Conservation (phyloP, 495 filamentous ascomycete genomes). For the Penicillium malachiteum region DNA sequence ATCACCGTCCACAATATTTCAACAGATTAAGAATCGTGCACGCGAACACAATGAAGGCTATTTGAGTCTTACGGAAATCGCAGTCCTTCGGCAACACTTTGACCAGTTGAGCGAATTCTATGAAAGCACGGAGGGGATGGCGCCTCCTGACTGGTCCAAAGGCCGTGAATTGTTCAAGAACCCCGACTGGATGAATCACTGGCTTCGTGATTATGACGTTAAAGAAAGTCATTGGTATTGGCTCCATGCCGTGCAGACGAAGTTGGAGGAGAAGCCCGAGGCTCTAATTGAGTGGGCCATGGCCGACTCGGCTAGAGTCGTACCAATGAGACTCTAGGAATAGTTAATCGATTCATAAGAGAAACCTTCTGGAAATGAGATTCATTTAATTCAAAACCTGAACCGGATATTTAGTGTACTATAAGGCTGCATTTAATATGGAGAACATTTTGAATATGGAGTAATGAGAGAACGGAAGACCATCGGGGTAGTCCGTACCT, state of each 20-base stretch:
- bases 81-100: too few species aligned
- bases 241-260: background rate
- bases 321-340: background rate
- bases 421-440: too few species aligned
- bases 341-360: background rate
- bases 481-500: background rate
- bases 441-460: too few species aligned
- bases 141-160: background rate
- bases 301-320: background rate
- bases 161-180: too few species aligned
- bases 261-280: constrained; percentile 5
- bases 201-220: background rate
- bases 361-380: too few species aligned
- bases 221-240: constrained; percentile 4
- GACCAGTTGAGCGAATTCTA: background rate
- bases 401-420: background rate
- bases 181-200: background rate
- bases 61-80: too few species aligned
- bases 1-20: too few species aligned
- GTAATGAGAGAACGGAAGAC: too few species aligned
- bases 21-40: too few species aligned
- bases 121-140: background rate
- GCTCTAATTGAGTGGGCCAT: constrained; percentile 10
- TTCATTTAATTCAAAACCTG: background rate
- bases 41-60: too few species aligned